These are phyloP conservation scores for Alternaria gansuensis DNA, from an alignment of 2,329 filamentous ascomycete genomes.

Conservation along the genomic window DNA sequence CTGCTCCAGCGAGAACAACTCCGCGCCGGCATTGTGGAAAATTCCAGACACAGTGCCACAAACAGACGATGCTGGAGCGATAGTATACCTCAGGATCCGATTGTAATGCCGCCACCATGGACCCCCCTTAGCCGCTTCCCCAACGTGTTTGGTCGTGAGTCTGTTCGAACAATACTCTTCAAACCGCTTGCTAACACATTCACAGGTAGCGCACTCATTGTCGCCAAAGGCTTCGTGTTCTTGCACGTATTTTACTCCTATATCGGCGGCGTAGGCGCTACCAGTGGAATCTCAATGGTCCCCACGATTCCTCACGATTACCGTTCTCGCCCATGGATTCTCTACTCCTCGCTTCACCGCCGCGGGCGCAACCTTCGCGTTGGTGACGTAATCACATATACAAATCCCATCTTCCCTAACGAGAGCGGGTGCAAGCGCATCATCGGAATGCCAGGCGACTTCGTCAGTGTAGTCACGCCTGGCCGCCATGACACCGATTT, in stretches of 20 bases:
- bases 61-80: conserved; percentile 25
- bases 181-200: conserved; percentile 9
- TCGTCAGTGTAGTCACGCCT: conserved; percentile 72
- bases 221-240: conserved; percentile 31
- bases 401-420: conserved; percentile 71
- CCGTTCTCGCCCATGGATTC: conserved; percentile 27
- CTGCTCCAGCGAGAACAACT: background rate
- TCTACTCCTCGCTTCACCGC: conserved; percentile 42
- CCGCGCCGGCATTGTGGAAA: conserved; percentile 9
- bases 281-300: conserved; percentile 84
- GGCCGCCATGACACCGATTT: conserved; percentile 48
- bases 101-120: conserved; percentile 37
- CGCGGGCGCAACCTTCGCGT: conserved; percentile 71
- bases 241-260: conserved; percentile 60
- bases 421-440: conserved; percentile 80
- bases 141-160: conserved; percentile 12
- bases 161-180: conserved; percentile 1
- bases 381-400: conserved; percentile 85
- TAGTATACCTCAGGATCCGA: conserved; percentile 19
- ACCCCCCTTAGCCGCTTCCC: conserved; percentile 24
- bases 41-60: conserved; percentile 2
- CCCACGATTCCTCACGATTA: conserved; percentile 70
- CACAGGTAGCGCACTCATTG: conserved; percentile 22
- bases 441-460: conserved; percentile 67
- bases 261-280: conserved; percentile 66